Base-by-base conservation (phyloP, 2,329 filamentous ascomycete species). In the Phoma sp. region DNA sequence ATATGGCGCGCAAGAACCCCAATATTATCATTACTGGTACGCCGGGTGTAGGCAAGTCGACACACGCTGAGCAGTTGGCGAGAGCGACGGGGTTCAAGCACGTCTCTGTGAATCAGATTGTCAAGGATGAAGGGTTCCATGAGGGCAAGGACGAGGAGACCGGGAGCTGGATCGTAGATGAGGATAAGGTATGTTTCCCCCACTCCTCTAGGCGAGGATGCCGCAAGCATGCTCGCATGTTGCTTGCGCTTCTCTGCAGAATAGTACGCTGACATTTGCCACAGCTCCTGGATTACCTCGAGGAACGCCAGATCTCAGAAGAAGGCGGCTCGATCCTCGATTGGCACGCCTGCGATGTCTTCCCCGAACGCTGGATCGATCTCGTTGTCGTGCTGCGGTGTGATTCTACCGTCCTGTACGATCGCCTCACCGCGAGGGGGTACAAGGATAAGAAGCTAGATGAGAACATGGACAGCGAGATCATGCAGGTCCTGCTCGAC, bases 301-400 rank as follows among this genome's bases (percentile, higher is more conserved):
- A 98, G 77, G 84, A 90, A 51, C 88, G 95, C 57, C 83, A 91
- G 32, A 84, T 75, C 14, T 53, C 61, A 53, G 45, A 87, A 59
- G 78, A 84, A 17, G 93, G 93, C 52, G 95, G 95, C 17, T 91
- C 87, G 75, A 87, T 99, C 65, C 90, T 99, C 69, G 95, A 99
- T 78, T 99, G 95, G 93, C 95, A 99, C 77, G 93, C 93, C 2
- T 98, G 93, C 78, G 95, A 98, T 68, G 78, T 98, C 18, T 98
- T 98, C 71, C 95, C 95, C 2, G 87, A 90, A 72, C 89, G 89
- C 69, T 96, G 93, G 91, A 89, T 99, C 70, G 95, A 99, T 74
- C 84, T 99, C 2, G 93, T 99, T 1, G 90, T 98, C 5, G 95
- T 99, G 49, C 76, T 99, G 59, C 84, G 95, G 38, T 91, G 90